phyloP scores from a whole-genome alignment of 2,329 filamentous ascomycete species.

The Talaromyces pinophilus region DNA sequence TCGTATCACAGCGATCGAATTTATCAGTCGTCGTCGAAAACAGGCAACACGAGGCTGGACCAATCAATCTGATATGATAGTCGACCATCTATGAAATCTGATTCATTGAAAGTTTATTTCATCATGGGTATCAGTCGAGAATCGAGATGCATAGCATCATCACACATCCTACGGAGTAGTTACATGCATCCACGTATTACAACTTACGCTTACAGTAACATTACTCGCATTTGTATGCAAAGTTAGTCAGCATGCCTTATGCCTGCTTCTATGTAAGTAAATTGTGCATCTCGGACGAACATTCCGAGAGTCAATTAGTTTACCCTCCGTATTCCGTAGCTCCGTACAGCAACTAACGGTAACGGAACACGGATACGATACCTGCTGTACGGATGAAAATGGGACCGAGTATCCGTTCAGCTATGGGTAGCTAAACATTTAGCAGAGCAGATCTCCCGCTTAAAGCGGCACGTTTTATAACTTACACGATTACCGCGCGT shows the following conservation, averaged over 20 bases:
- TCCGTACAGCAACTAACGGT: neutral
- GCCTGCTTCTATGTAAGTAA: neutral
- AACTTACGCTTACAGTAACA: neutral
- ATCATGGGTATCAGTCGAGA: neutral
- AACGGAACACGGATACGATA: slow-evolving; percentile 1
- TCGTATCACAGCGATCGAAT: neutral
- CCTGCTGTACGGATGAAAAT: slow-evolving; percentile 3
- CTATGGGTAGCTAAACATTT: neutral
- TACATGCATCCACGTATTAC: neutral
- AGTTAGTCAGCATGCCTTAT: neutral
- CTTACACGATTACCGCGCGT: neutral
- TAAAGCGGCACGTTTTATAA: slow-evolving; percentile 21
- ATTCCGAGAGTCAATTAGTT: slow-evolving; percentile 1
- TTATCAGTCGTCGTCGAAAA: neutral
- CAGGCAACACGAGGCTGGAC: neutral
- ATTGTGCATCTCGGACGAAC: slow-evolving; percentile 13
- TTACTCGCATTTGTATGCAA: neutral
- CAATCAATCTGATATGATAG: neutral
- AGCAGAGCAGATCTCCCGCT: slow-evolving; percentile 21
- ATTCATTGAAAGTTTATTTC: neutral
- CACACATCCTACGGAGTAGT: neutral
- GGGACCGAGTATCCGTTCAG: slow-evolving; percentile 1
- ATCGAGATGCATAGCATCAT: neutral
- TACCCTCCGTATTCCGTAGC: neutral
- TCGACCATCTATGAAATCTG: neutral